phyloP scores from a whole-genome alignment of 768 basidiomycete genomes.

The Holtermanniella nyarrowii region DNA sequence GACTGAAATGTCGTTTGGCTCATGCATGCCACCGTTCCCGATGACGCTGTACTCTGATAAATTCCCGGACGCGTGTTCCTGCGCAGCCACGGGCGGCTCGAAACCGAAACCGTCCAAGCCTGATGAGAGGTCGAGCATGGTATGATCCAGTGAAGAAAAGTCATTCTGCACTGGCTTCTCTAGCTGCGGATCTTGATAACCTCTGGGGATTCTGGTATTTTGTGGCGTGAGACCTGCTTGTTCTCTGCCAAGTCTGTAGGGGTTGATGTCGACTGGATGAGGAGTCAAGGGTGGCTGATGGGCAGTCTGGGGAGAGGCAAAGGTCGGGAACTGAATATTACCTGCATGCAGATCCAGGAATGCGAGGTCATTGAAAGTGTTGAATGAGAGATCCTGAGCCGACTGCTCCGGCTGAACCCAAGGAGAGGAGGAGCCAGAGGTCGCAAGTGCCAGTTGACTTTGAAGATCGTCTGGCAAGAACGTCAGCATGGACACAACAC shows the following conservation, averaged over 20 bases:
- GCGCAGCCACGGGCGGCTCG: too few relatives aligned
- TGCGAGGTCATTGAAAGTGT: background rate
- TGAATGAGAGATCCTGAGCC: background rate
- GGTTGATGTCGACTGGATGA: too few relatives aligned
- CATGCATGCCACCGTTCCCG: conserved; percentile 16
- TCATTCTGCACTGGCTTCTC: conserved; percentile 12
- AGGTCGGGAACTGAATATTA: background rate
- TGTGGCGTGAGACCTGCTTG: too few relatives aligned
- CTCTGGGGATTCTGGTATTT: too few relatives aligned
- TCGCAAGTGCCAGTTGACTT: conserved; percentile 5
- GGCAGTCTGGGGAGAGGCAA: too few relatives aligned
- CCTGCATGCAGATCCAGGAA: background rate
- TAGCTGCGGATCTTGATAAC: background rate
- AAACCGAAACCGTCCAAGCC: background rate
- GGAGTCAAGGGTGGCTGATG: too few relatives aligned
- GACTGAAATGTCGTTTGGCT: conserved; percentile 16
- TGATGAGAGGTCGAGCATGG: conserved; percentile 13
- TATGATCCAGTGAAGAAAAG: conserved; percentile 27
- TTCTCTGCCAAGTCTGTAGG: too few relatives aligned
- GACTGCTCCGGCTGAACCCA: background rate
- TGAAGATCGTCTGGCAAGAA: conserved; percentile 16
- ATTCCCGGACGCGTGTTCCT: too few relatives aligned
- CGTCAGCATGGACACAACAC: too few relatives aligned
- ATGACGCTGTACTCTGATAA: too few relatives aligned
- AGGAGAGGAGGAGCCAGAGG: background rate